Conservation (phyloP, 306 rosid species). For the Comarum palustre region DNA sequence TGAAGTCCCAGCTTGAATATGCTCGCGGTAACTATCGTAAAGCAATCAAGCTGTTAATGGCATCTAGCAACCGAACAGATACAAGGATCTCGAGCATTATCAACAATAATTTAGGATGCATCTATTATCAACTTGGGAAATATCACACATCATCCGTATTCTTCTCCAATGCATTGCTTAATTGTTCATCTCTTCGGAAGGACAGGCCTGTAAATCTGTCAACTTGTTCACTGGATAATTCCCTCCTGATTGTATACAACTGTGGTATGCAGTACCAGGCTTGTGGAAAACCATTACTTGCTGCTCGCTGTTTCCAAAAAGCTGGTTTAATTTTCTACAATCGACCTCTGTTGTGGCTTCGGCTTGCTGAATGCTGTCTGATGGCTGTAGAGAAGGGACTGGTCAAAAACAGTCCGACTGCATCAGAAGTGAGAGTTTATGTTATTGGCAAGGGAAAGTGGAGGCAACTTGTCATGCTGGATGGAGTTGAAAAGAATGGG, state of each 20-base stretch:
- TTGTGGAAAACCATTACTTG: conserved; percentile 84
- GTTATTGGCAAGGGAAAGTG: conserved; percentile 88
- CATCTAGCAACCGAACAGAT: conserved; percentile 79
- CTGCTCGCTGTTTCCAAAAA: conserved; percentile 89
- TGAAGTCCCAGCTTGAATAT: conserved; percentile 95
- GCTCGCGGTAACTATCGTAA: conserved; percentile 96
- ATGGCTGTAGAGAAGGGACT: conserved; percentile 87
- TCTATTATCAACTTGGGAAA: conserved; percentile 91
- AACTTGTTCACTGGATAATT: conserved; percentile 77
- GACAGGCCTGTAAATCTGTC: conserved; percentile 66
- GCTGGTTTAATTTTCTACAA: conserved; percentile 76
- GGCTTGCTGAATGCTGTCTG: conserved; percentile 93
- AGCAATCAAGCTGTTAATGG: conserved; percentile 90
- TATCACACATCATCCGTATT: conserved; percentile 75
- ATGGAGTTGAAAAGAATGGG: conserved; percentile 55
- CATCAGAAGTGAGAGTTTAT: conserved; percentile 59
- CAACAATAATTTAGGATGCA: conserved; percentile 95
- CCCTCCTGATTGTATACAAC: conserved; percentile 72
- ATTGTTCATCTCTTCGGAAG: conserved; percentile 71
- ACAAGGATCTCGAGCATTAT: conserved; percentile 63
- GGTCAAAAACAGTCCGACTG: conserved; percentile 35
- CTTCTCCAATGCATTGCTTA: conserved; percentile 81
- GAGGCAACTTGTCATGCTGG: conserved; percentile 84
- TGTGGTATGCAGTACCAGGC: conserved; percentile 91
- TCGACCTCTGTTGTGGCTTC: conserved; percentile 94